phyloP scores from a whole-genome alignment of 257 asterid species.

The Datura wrightii region DNA sequence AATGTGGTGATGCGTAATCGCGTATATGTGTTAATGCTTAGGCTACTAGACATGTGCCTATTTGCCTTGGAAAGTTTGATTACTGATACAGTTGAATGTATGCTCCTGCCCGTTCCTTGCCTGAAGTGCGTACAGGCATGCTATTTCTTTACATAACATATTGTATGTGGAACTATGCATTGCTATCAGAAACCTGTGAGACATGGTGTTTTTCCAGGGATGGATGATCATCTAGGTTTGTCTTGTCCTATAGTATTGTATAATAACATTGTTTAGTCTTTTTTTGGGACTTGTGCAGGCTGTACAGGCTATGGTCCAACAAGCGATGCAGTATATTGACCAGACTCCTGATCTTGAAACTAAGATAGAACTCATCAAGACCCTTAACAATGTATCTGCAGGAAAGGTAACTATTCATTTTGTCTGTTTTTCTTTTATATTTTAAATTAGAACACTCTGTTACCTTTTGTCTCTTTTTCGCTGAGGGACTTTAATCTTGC shows the following conservation, averaged over 20 bases:
- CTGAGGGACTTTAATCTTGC: not conserved
- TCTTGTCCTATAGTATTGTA: not conserved
- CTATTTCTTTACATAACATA: not conserved
- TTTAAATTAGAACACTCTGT: not conserved
- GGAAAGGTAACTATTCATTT: conserved; percentile 67
- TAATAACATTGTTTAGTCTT: not conserved
- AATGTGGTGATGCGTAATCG: not conserved
- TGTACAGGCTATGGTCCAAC: conserved; percentile 97
- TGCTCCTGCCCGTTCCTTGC: not conserved
- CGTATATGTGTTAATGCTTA: not conserved
- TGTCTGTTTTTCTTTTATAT: not conserved
- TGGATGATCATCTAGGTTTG: not conserved
- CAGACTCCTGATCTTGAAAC: conserved; percentile 92
- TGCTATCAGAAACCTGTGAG: not conserved
- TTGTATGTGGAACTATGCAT: not conserved
- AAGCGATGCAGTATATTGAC: conserved; percentile 92
- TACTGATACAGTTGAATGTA: not conserved
- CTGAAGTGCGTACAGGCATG: not conserved
- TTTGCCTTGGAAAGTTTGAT: not conserved
- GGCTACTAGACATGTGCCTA: not conserved
- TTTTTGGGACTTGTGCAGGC: conserved; percentile 57
- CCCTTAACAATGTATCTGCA: conserved; percentile 89
- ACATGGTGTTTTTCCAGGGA: not conserved
- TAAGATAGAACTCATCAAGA: conserved; percentile 88
- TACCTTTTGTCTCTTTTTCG: not conserved